phyloP scores from a whole-genome alignment of 345 rosid species.

The Acer yangbiense region DNA sequence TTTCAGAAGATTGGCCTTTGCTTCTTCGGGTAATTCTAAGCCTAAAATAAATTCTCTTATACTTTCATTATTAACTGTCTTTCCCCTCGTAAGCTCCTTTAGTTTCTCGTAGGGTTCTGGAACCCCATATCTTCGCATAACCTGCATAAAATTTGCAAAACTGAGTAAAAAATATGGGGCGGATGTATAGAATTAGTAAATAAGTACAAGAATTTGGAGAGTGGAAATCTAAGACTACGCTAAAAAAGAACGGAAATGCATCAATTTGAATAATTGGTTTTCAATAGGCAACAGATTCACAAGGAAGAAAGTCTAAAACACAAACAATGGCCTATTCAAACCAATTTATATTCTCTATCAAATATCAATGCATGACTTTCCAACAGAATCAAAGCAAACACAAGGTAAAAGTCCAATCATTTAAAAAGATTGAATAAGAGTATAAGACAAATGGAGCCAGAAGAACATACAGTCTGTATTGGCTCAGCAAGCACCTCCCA shows the following conservation, averaged over 20 bases:
- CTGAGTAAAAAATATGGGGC: neutral
- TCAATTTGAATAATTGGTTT: neutral
- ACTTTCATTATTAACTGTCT: constrained; percentile 72
- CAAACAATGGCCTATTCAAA: neutral
- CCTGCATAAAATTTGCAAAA: constrained; percentile 35
- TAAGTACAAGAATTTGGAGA: neutral
- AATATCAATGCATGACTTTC: neutral
- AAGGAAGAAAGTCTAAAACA: neutral
- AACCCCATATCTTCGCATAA: constrained; percentile 92
- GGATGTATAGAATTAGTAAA: neutral
- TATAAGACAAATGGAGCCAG: neutral
- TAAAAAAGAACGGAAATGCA: neutral
- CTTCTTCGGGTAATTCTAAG: constrained; percentile 70
- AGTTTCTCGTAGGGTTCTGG: constrained; percentile 96
- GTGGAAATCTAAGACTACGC: neutral
- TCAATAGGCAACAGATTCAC: neutral
- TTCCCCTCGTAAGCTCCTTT: constrained; percentile 90
- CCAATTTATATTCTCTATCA: neutral
- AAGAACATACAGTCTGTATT: constrained; percentile 73
- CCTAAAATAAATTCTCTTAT: constrained; percentile 67
- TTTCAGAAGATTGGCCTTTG: constrained; percentile 63
- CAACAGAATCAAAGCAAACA: neutral
- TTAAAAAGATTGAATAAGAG: neutral
- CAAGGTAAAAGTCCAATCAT: neutral
- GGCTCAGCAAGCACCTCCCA: constrained; percentile 99